Evolutionary conservation across 441 rosid genomes (phyloP), one percentile per base, ranked within the genome.

Genomic region (Euphorbia schlechtendalii): DNA sequence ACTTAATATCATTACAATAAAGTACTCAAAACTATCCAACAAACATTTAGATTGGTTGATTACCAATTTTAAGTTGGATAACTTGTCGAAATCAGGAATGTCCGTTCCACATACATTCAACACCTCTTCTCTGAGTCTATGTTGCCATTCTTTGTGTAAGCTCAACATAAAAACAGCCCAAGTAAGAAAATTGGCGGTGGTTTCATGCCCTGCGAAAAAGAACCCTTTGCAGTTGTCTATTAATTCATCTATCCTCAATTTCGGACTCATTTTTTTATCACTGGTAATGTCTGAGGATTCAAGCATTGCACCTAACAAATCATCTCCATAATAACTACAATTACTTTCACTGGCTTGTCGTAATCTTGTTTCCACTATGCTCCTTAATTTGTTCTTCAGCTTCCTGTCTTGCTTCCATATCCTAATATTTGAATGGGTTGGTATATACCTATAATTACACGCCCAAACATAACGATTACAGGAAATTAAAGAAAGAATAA

Each of bases 181-280:
- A 34, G 40, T 34, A 1, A 34, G 40, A 34, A 34, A 34, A 34
- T 8, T 34, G 0, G 40, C 8, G 8, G 8, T 34, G 3, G 40
- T 34, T 34, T 34, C 40, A 5, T 34, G 40, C 40, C 40, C 15
- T 40, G 13, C 77, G 12, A 85, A 76, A 38, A 82, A 85, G 73
- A 83, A 79, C 0, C 78, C 64, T 70, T 83, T 82, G 70, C 88
- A 83, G 20, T 85, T 84, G 14, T 85, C 90, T 36, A 81, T 66
- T 25, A 83, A 75, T 62, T 81, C 83, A 49, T 77, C 64, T 68
- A 73, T 71, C 52, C 40, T 80, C 58, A 77, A 46, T 34, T 76
- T 75, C 17, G 38, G 64, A 40, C n/a, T 46, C 22, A 41, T 10
- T 34, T 43, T 62, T 1, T 59, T 27, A 4, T 68, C 52, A 25